Conservation (phyloP, 495 filamentous ascomycete genomes). For the Aeminium ludgeri region DNA sequence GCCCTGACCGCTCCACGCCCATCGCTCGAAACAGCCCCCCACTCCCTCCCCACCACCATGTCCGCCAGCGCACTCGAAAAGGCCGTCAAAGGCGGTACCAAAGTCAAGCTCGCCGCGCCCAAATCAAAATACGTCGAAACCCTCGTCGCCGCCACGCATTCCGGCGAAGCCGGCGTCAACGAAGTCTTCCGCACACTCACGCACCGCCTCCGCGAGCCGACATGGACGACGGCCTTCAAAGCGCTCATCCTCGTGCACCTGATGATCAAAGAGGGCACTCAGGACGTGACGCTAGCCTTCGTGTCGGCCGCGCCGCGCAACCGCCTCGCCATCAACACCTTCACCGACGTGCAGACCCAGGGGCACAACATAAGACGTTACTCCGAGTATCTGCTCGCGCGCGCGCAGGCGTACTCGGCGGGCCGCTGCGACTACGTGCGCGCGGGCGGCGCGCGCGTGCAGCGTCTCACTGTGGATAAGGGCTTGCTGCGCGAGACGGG, state of each 20-base stretch:
- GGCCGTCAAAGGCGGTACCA: conserved; percentile 31
- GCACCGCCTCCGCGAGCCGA: conserved; percentile 75
- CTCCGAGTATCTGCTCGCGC: conserved; percentile 65
- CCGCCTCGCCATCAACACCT: conserved; percentile 71
- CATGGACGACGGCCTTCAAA: conserved; percentile 97
- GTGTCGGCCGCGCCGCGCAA: conserved; percentile 61
- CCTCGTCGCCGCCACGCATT: conserved; percentile 86
- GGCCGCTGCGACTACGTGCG: conserved; percentile 84
- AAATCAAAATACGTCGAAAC: conserved; percentile 99
- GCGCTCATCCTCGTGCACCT: conserved; percentile 85
- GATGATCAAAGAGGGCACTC: conserved; percentile 92
- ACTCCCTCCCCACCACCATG: background rate
- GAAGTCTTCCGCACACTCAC: conserved; percentile 90
- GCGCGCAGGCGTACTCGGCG: conserved; percentile 65
- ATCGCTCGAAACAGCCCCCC: background rate
- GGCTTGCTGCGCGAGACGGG: conserved; percentile 87
- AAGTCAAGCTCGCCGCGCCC: conserved; percentile 86
- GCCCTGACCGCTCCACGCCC: background rate
- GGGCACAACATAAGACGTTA: conserved; percentile 90
- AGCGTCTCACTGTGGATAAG: conserved; percentile 79
- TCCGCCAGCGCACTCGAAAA: conserved; percentile 28
- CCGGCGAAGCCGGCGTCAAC: conserved; percentile 85
- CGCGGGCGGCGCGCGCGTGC: conserved; percentile 62
- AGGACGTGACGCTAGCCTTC: conserved; percentile 72
- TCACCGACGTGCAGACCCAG: conserved; percentile 93